Evolutionary conservation across 805 yeast genomes (phyloP).

Genomic region (Tetrapisispora iriomotensis): DNA sequence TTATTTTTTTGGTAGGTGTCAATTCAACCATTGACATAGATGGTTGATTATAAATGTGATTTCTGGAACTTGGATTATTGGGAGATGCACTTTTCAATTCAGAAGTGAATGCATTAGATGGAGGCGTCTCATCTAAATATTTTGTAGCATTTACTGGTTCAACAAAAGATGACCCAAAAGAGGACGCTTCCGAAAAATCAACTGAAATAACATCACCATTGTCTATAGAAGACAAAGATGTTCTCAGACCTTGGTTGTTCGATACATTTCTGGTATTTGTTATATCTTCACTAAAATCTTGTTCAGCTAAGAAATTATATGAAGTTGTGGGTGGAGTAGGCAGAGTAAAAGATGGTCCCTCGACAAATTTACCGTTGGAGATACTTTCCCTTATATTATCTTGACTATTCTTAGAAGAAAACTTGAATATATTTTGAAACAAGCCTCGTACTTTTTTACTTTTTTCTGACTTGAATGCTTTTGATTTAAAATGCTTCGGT

Average conservation of each 20-base stretch:
- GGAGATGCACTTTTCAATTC: no score
- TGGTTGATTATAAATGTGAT: background rate
- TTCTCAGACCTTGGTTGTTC: no score
- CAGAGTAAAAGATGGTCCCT: background rate
- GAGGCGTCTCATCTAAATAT: conserved; percentile 6
- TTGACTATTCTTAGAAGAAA: background rate
- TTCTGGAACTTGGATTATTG: no score
- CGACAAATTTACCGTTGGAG: background rate
- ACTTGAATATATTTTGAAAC: background rate
- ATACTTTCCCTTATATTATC: background rate
- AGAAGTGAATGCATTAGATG: no score
- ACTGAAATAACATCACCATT: no score
- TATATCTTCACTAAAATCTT: background rate
- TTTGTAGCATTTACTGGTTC: conserved; percentile 18
- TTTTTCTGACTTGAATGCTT: background rate
- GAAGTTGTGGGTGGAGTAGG: conserved; percentile 1
- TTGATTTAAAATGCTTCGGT: no score
- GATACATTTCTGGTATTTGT: background rate
- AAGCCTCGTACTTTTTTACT: conserved; percentile 1
- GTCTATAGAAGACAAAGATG: no score
- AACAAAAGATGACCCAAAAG: conserved; percentile 14
- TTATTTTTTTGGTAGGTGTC: background rate
- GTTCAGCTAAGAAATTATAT: background rate
- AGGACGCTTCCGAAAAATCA: conserved; percentile 4
- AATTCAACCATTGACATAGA: conserved; percentile 1